A percentile compares a stretch with the other conserved stretches of the same genome.
These are phyloP conservation scores for Epichloe uncinata DNA, from an alignment of 2,329 filamentous ascomycete species.

Conservation along the genomic window DNA sequence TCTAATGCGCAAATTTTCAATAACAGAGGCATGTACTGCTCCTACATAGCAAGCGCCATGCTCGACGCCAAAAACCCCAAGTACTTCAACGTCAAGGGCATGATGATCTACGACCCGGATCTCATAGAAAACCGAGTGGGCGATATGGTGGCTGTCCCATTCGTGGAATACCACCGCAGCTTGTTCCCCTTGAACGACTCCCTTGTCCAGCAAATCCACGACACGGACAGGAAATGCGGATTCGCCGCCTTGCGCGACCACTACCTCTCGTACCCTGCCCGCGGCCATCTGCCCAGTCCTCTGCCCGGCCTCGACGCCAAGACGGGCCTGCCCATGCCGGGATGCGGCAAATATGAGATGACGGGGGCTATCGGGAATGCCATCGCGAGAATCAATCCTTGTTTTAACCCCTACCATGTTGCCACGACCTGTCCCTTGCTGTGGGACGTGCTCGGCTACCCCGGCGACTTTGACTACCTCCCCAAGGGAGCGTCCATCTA, in stretches of 20 bases:
- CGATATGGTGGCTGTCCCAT: slow-evolving; percentile 37
- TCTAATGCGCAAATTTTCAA: not conserved
- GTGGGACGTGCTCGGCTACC: slow-evolving; percentile 57
- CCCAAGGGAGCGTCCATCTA: slow-evolving; percentile 43
- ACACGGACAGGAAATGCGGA: slow-evolving; percentile 35
- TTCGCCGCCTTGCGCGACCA: slow-evolving; percentile 43
- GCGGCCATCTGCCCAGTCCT: slow-evolving; percentile 22
- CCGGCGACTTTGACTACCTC: slow-evolving; percentile 48
- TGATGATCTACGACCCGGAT: slow-evolving; percentile 58
- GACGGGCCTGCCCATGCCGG: slow-evolving; percentile 18
- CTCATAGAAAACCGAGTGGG: slow-evolving; percentile 35
- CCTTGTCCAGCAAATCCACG: slow-evolving; percentile 17
- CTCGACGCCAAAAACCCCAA: slow-evolving; percentile 47
- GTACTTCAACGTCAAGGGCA: slow-evolving; percentile 53
- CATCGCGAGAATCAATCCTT: slow-evolving; percentile 51
- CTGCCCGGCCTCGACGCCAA: slow-evolving; percentile 14
- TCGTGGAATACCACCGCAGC: slow-evolving; percentile 48
- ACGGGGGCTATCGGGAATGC: slow-evolving; percentile 43
- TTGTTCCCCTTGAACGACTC: slow-evolving; percentile 35
- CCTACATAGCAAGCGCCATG: slow-evolving; percentile 58
- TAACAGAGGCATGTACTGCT: slow-evolving; percentile 41
- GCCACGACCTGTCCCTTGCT: slow-evolving; percentile 55
- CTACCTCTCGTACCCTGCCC: slow-evolving; percentile 53
- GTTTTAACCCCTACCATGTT: slow-evolving; percentile 61
- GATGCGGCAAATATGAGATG: slow-evolving; percentile 36